These are phyloP conservation scores for Aquilaria malaccensis DNA, from an alignment of 345 rosid genomes.

Conservation along the genomic window DNA sequence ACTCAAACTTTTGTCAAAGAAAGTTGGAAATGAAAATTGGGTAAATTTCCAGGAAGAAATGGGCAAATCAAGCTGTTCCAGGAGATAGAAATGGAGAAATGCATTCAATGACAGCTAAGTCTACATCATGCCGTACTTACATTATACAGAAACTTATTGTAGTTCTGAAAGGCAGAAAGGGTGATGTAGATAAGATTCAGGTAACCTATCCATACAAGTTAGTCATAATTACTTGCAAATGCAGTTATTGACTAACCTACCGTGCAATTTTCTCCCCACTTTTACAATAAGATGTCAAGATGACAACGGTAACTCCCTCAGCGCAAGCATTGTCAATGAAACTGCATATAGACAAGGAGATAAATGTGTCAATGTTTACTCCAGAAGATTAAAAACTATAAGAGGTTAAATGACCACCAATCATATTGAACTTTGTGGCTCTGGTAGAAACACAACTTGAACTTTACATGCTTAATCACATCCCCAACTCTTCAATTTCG, in stretches of 20 bases:
- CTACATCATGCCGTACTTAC: no score
- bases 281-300: constrained; percentile 57
- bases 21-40: no score
- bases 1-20: no score
- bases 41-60: no score
- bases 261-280: constrained; percentile 75
- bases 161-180: no score
- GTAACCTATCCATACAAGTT: background rate
- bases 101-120: no score
- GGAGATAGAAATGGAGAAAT: no score
- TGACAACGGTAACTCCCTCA: constrained; percentile 56
- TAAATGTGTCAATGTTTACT: background rate
- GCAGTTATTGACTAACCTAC: constrained; percentile 22
- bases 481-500: no score
- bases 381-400: background rate
- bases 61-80: no score
- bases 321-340: constrained; percentile 62
- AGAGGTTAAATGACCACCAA: background rate
- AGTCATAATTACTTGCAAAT: constrained; percentile 3
- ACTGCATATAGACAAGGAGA: constrained; percentile 35
- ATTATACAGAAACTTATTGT: no score
- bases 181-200: no score
- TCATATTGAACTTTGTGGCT: background rate
- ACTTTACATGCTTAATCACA: background rate
- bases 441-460: background rate